A percentile compares a stretch with the other conserved stretches of the same genome.
phyloP scores from a whole-genome alignment of 2,329 filamentous ascomycete species.

The Didymella segeticola region DNA sequence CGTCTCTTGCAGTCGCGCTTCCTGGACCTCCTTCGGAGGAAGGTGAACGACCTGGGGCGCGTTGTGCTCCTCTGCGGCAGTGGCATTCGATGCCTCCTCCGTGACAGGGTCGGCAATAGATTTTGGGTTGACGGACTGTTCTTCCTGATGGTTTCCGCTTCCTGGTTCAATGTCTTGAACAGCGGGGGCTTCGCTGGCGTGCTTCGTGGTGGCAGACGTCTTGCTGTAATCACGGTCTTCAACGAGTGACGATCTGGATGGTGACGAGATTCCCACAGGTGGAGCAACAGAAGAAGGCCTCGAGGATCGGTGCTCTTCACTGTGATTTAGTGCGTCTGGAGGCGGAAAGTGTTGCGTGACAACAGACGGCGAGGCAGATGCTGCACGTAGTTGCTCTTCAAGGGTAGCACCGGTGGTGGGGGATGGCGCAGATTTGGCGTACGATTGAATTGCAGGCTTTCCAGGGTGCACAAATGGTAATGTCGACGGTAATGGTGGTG shows the following conservation, averaged over 20 bases:
- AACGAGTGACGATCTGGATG: constrained; percentile 7
- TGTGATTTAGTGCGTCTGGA: constrained; percentile 24
- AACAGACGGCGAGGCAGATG: constrained; percentile 45
- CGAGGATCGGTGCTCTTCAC: constrained; percentile 19
- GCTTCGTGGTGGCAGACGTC: constrained; percentile 9
- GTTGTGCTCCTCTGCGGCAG: constrained; percentile 20
- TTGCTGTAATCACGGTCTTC: constrained; percentile 28
- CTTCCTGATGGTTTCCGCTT: constrained; percentile 18
- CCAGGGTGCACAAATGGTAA: constrained; percentile 32
- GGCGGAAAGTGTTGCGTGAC: constrained; percentile 31
- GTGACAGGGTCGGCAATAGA: constrained; percentile 37
- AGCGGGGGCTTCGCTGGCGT: constrained; percentile 17
- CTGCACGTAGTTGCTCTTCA: constrained; percentile 45
- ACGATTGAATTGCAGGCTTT: constrained; percentile 21
- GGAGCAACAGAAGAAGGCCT: constrained; percentile 18
- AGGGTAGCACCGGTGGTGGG: constrained; percentile 31
- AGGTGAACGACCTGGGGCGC: constrained; percentile 53
- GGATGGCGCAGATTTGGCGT: constrained; percentile 33
- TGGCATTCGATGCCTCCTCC: constrained; percentile 13
- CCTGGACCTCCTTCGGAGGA: constrained; percentile 59
- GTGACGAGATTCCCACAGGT: constrained; percentile 17
- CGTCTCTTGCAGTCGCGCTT: constrained; percentile 53
- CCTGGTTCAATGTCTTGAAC: constrained; percentile 20
- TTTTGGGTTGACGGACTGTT: constrained; percentile 31
- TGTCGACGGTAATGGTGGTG: constrained; percentile 34